phyloP scores from a whole-genome alignment of 2,329 filamentous ascomycete genomes.

The Ceratocystis colombiana region DNA sequence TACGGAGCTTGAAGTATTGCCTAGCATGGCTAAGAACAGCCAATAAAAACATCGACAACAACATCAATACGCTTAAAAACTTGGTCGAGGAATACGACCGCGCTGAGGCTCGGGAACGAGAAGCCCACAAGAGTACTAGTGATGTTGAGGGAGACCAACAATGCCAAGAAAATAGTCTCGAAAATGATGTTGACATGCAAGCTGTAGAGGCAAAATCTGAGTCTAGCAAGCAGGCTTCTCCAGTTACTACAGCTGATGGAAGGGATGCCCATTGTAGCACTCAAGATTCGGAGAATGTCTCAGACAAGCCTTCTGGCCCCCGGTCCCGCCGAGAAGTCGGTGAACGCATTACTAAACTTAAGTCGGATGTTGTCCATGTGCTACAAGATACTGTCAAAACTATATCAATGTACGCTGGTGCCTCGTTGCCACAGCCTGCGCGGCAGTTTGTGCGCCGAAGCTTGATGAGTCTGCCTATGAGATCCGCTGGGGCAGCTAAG shows the following conservation, averaged over 20 bases:
- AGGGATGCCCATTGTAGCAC: background rate
- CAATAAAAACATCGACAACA: constrained; percentile 67
- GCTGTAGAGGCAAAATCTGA: constrained; percentile 30
- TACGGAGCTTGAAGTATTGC: constrained; percentile 76
- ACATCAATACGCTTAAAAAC: constrained; percentile 62
- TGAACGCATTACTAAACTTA: constrained; percentile 56
- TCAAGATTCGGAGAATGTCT: background rate
- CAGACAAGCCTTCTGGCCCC: constrained; percentile 6
- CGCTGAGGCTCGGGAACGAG: constrained; percentile 30
- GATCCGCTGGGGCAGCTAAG: constrained; percentile 61
- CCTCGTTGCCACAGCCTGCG: constrained; percentile 81
- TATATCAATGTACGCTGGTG: constrained; percentile 84
- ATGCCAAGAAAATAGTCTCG: constrained; percentile 16
- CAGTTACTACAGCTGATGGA: background rate
- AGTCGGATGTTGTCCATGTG: constrained; percentile 62
- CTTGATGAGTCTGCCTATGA: constrained; percentile 70
- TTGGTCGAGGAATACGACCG: constrained; percentile 73
- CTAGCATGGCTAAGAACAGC: constrained; percentile 70
- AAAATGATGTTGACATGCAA: constrained; percentile 25
- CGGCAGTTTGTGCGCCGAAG: constrained; percentile 71
- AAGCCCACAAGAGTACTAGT: constrained; percentile 13
- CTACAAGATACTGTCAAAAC: constrained; percentile 73
- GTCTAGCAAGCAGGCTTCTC: constrained; percentile 25
- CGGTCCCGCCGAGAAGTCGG: constrained; percentile 36
- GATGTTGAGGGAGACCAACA: constrained; percentile 21